Evolutionary conservation across 176 grass and related monocot species (phyloP).

Genomic region (Chloris gayana): DNA sequence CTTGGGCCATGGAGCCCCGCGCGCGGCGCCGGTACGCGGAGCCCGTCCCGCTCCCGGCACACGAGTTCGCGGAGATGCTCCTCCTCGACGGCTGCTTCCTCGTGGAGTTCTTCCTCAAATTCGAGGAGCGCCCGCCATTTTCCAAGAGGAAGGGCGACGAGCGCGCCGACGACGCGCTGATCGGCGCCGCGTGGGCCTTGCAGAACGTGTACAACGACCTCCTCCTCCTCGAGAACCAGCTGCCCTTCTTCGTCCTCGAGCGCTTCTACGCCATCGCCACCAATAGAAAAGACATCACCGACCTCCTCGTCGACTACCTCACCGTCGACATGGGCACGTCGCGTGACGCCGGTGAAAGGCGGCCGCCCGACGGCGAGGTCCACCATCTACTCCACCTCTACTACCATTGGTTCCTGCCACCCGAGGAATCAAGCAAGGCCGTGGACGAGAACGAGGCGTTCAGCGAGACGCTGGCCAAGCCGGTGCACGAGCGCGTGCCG

Average conservation of each 20-base stretch:
- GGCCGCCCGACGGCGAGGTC: conserved; percentile 32
- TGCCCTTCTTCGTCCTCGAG: conserved; percentile 54
- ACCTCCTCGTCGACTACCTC: conserved; percentile 47
- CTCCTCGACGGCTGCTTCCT: conserved; percentile 67
- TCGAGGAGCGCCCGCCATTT: conserved; percentile 38
- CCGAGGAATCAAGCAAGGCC: not conserved
- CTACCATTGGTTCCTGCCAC: conserved; percentile 61
- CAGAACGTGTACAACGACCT: conserved; percentile 60
- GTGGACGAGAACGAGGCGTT: conserved; percentile 26
- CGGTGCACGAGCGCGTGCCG: conserved; percentile 35
- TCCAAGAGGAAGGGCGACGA: too few species aligned
- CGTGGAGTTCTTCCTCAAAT: conserved; percentile 49
- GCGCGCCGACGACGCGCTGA: conserved; percentile 50
- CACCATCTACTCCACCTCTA: conserved; percentile 56
- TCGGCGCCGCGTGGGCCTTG: conserved; percentile 36
- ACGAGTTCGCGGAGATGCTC: conserved; percentile 58
- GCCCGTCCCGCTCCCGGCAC: conserved; percentile 15
- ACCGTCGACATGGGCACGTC: conserved; percentile 28
- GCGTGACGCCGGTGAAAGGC: not conserved
- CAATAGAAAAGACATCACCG: conserved; percentile 38
- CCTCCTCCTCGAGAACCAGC: conserved; percentile 55
- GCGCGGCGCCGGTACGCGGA: conserved; percentile 47
- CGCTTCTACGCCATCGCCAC: conserved; percentile 47
- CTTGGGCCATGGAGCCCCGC: conserved; percentile 11
- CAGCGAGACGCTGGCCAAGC: conserved; percentile 31